Base-by-base conservation (phyloP, 2,329 filamentous ascomycete species). In the Harringtonia lauricola region DNA sequence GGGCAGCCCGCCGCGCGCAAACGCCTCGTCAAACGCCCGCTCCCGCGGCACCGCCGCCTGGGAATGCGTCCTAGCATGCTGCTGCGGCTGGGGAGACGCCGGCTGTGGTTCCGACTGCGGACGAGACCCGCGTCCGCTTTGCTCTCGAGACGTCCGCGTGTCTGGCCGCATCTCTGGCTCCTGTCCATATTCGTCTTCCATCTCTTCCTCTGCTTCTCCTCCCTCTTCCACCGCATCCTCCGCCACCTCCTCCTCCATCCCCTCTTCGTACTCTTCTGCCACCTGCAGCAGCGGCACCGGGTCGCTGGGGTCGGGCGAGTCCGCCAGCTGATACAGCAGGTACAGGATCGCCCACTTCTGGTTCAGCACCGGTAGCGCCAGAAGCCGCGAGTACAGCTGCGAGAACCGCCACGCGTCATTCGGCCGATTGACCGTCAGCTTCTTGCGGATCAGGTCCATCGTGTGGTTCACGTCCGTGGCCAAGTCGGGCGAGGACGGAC, bases 271-370 rank as follows among this genome's bases (percentile, higher is more conserved):
- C 26, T 38, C 48, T 45, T 17, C 46, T 36, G 26, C 36, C 26
- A 47, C 54, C 58, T 67, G 59, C 39, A 56, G 49, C 9, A 64
- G 67, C 44, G 67, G 66, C 12, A 66, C 59, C 36, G 70, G 72
- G 43, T 74, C 70, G 52, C 62, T 66, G 2, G 74, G 72, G 47
- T 77, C 68, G 29, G 73, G 71, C 4, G 75, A 78, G 56, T 89
- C 84, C 48, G 86, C 80, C 39, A 95, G 74, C 54, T 86, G 81
- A 59, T 92, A 84, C 35, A 98, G 75, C 35, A 98, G 79, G 59
- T 94, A 94, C 18, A 98, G 71, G 51, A 98, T 95, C 3, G 85
- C 87, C 88, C 89, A 96, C 73, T 98, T 98, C 62, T 95, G 85
- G 55, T 86, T 84, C 36, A 98, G 72, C 7, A 96, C 89, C 1